Evolutionary conservation across 2,329 filamentous ascomycete genomes (phyloP), one percentile per base, ranked within the genome.

Genomic region (Arthrocladium fulminans): DNA sequence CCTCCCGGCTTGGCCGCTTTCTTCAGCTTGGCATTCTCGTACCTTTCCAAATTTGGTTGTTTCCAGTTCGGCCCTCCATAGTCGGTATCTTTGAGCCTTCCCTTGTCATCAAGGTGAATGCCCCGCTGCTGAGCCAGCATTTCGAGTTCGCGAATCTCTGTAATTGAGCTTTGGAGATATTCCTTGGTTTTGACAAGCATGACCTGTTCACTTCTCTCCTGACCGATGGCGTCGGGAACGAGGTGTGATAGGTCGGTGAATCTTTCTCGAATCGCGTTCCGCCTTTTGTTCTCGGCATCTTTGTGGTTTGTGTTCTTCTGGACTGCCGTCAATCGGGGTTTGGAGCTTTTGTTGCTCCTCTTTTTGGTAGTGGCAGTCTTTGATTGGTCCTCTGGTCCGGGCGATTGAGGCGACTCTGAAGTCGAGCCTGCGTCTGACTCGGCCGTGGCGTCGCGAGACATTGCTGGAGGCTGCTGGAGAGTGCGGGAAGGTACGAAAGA

Each of bases 201-300:
- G 15, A 88, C 73, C 23, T 86, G 86, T 65, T 95, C 88, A 54
- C 86, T 92, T 39, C 88, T 80, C 1, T 85, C 88, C 60, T 89
- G 84, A 1, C 88, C 88, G 59, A 86, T 78, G 46, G 94, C 74
- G 0, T 86, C 87, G 0, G 88, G 88, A 1, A 94, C 86, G 25
- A 94, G 74, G 46, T 82, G 78, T 13, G 86, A 86, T 22, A 95
- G 75, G 27, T 81, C 77, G 64, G 94, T 87, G 63, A 94, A 94
- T 49, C 85, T 86, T 50, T 86, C 81, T 40, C 88, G 77, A 56
- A 95, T 94, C 12, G 84, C 85, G 49, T 81, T 76, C 38, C 81
- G 78, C 29, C 81, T 78, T 65, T 84, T 76, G 57, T 76, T 73
- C 55, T 77, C 74, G 3, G 80, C 84, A 20, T 78, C 77, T 57